phyloP scores from a whole-genome alignment of 805 yeast species.

The Alloascoidea hylecoeti region DNA sequence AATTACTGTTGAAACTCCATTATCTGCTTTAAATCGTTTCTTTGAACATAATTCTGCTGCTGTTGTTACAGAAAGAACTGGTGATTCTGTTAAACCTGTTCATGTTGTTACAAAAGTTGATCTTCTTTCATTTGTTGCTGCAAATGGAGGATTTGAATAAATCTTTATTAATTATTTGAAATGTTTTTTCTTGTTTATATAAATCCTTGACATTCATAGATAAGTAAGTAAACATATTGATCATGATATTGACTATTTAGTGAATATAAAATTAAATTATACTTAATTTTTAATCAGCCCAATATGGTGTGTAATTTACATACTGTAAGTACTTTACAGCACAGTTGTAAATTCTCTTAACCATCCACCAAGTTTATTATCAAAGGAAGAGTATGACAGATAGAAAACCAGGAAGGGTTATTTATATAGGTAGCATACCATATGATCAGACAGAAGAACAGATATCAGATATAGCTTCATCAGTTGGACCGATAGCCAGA shows the following conservation, averaged over 20 bases:
- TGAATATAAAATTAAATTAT: too few species aligned
- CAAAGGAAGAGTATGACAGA: not conserved
- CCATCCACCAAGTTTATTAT: too few species aligned
- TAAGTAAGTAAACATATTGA: too few species aligned
- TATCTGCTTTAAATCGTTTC: constrained; percentile 58
- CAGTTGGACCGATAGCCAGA: constrained; percentile 79
- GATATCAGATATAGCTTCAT: constrained; percentile 67
- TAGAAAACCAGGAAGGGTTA: constrained; percentile 21
- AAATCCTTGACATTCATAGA: too few species aligned
- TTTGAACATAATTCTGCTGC: constrained; percentile 81
- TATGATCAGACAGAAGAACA: constrained; percentile 92
- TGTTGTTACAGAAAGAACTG: constrained; percentile 47
- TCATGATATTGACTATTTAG: too few species aligned
- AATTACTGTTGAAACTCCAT: constrained; percentile 50
- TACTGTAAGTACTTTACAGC: too few species aligned
- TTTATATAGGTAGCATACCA: constrained; percentile 80
- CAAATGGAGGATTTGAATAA: constrained; percentile 7
- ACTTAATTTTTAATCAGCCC: too few species aligned
- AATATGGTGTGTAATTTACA: too few species aligned
- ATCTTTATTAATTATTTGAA: too few species aligned
- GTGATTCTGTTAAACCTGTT: constrained; percentile 46
- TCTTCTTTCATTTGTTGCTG: constrained; percentile 34
- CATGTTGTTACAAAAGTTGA: constrained; percentile 86
- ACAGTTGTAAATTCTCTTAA: too few species aligned
- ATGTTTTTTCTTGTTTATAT: too few species aligned